Evolutionary conservation across 2,329 filamentous ascomycete species (phyloP).

Genomic region (Cladophialophora yegresii): DNA sequence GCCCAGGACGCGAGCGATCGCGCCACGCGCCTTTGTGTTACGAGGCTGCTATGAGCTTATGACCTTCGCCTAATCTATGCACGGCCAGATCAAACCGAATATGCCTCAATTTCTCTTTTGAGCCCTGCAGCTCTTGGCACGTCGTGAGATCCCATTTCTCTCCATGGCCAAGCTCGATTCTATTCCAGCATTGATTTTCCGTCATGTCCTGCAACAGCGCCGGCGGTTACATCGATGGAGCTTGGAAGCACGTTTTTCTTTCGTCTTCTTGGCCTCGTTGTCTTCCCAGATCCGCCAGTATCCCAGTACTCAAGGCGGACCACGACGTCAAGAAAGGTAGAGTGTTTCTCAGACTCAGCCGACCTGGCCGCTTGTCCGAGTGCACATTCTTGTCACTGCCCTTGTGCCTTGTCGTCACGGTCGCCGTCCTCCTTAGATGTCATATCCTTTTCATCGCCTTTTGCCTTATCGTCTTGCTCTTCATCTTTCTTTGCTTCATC

Average conservation of each 20-base stretch:
- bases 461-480: neutral
- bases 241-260: neutral
- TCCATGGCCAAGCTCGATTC: neutral
- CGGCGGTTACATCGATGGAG: neutral
- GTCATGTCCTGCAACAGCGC: neutral
- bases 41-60: neutral
- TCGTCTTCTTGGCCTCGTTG: neutral
- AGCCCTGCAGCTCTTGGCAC: neutral
- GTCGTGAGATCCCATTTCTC: neutral
- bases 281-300: neutral
- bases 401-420: no score
- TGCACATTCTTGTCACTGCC: neutral
- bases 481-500: neutral
- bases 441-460: neutral
- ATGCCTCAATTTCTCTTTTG: neutral
- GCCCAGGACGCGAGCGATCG: neutral
- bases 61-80: neutral
- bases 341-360: neutral
- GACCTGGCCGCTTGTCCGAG: neutral
- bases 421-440: neutral
- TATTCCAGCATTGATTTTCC: neutral
- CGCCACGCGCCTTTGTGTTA: neutral
- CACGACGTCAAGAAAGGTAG: neutral
- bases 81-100: neutral
- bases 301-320: neutral